Percentiles rank a stretch among this genome's conserved stretches.
These are phyloP conservation scores for Serendipita sp. DNA, from an alignment of 768 basidiomycete genomes.

Conservation along the genomic window DNA sequence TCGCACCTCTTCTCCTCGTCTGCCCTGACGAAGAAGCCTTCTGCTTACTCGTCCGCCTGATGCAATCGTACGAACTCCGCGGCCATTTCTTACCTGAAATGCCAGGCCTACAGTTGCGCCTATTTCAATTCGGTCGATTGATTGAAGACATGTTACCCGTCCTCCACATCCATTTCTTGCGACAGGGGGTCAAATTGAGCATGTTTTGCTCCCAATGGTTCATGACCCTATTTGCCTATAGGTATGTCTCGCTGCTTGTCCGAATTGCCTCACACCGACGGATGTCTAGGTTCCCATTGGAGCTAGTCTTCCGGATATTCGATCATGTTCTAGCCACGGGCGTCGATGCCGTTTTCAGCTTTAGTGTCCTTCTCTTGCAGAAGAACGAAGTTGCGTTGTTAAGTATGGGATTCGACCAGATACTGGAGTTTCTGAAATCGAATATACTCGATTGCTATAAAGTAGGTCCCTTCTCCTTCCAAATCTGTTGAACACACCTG, in stretches of 20 bases:
- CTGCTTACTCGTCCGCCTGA: constrained; percentile 80
- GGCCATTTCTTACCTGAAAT: constrained; percentile 98
- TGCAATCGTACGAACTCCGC: constrained; percentile 91
- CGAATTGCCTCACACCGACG: neutral
- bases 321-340: constrained; percentile 94
- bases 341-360: constrained; percentile 92
- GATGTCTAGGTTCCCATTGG: constrained; percentile 68
- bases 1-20: constrained; percentile 82
- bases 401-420: constrained; percentile 77
- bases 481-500: no score
- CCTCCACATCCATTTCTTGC: constrained; percentile 79
- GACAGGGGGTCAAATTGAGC: constrained; percentile 89
- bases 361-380: constrained; percentile 71
- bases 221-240: constrained; percentile 89
- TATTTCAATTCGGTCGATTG: constrained; percentile 84
- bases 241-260: constrained; percentile 29
- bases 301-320: constrained; percentile 89
- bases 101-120: constrained; percentile 87
- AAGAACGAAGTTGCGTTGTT: constrained; percentile 75
- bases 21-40: constrained; percentile 96
- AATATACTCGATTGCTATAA: constrained; percentile 74
- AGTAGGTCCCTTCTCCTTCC: constrained; percentile 17
- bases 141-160: constrained; percentile 87
- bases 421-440: constrained; percentile 67
- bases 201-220: constrained; percentile 99